Evolutionary conservation across 148 eudicot genomes (phyloP).

Genomic region (Pouteria glomerata): DNA sequence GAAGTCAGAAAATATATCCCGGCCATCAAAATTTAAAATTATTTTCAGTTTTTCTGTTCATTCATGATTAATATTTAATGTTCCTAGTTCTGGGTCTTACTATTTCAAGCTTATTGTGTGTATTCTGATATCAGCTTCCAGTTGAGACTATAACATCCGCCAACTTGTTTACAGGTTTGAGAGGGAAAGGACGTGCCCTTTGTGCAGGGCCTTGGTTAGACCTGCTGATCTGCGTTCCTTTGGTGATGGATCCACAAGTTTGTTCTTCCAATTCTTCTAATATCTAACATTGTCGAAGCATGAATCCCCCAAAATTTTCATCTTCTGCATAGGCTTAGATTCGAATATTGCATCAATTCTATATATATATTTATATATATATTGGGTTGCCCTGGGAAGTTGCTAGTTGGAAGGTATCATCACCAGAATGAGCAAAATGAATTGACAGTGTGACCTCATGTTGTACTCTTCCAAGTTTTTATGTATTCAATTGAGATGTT

Average conservation of each 20-base stretch:
- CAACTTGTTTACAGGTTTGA: conserved; percentile 63
- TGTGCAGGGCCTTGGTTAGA: conserved; percentile 84
- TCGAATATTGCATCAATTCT: background rate
- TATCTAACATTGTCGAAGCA: background rate
- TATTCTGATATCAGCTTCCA: background rate
- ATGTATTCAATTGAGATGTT: background rate
- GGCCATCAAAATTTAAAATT: background rate
- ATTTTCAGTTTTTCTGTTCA: background rate
- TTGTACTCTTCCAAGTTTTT: background rate
- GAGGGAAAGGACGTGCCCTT: conserved; percentile 87
- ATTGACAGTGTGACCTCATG: background rate
- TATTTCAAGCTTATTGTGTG: background rate
- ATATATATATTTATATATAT: too few relatives aligned
- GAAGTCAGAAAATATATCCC: background rate
- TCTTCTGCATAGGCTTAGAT: conserved; percentile 1
- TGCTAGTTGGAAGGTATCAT: background rate
- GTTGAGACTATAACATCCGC: background rate
- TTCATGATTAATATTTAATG: background rate
- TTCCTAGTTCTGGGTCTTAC: background rate
- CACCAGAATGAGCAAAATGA: background rate
- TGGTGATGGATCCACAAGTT: conserved; percentile 82
- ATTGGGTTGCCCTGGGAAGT: background rate
- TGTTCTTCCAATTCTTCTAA: conserved; percentile 70
- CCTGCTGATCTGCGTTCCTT: conserved; percentile 83
- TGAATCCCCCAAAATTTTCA: background rate